Percentiles rank a stretch among this genome's conserved stretches.
These are phyloP conservation scores for Erodium moschatum DNA, from an alignment of 441 rosid species.

Conservation along the genomic window DNA sequence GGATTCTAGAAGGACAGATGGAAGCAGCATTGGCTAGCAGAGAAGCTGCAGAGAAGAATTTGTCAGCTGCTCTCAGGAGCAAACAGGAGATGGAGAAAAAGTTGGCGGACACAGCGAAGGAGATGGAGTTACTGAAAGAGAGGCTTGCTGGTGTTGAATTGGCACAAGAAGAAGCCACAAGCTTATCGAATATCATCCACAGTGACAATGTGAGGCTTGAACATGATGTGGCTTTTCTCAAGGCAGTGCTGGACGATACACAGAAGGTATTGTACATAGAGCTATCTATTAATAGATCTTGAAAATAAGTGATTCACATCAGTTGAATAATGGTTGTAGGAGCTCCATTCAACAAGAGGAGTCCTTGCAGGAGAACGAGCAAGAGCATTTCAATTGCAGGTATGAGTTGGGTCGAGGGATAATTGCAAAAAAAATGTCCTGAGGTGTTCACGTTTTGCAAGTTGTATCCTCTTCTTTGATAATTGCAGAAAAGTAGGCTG, in stretches of 20 bases:
- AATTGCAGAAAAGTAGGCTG: too few species aligned
- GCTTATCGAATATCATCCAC: constrained; percentile 76
- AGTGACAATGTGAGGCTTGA: constrained; percentile 93
- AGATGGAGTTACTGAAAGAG: constrained; percentile 80
- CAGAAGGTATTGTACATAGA: constrained; percentile 52
- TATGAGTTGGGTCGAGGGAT: constrained; percentile 10
- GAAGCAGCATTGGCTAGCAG: constrained; percentile 56
- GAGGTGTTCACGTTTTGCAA: too few species aligned
- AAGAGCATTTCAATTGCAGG: constrained; percentile 92
- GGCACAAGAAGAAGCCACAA: constrained; percentile 85
- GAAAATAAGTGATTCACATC: background rate
- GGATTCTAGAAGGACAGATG: constrained; percentile 66
- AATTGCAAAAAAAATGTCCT: too few species aligned
- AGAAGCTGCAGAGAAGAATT: constrained; percentile 67
- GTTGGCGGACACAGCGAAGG: constrained; percentile 50
- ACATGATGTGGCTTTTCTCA: constrained; percentile 92
- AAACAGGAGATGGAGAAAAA: constrained; percentile 81
- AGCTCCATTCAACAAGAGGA: constrained; percentile 87
- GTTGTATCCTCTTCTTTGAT: too few species aligned
- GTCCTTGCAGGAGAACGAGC: constrained; percentile 77
- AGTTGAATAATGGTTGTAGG: constrained; percentile 30
- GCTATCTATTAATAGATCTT: background rate
- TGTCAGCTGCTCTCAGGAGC: constrained; percentile 55
- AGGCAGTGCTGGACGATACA: constrained; percentile 88
- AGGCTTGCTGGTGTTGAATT: constrained; percentile 65